Conservation (phyloP, 2,329 filamentous ascomycete species). For the Fusarium fujikuroi region DNA sequence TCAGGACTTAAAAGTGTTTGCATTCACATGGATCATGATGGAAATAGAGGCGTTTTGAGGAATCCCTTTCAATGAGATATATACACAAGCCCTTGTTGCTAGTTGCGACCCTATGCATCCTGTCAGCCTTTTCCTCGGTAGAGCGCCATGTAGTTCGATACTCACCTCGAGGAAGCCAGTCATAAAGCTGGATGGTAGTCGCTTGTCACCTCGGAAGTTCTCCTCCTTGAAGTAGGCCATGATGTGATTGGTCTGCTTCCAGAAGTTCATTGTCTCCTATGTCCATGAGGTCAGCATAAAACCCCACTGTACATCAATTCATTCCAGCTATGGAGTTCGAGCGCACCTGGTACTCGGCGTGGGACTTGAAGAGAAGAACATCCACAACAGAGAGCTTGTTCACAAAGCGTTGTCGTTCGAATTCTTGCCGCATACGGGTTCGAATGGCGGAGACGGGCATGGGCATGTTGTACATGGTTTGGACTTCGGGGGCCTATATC, state of each 20-base stretch:
- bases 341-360: slow-evolving; percentile 90
- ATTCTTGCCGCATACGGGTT: slow-evolving; percentile 95
- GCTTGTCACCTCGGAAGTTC: slow-evolving; percentile 77
- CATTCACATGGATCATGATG: slow-evolving; percentile 43
- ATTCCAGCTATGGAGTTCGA: slow-evolving; percentile 65
- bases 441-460: slow-evolving; percentile 88
- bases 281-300: slow-evolving; percentile 24
- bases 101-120: slow-evolving; percentile 64
- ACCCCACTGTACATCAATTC: slow-evolving; percentile 36
- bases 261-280: slow-evolving; percentile 98
- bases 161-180: slow-evolving; percentile 92
- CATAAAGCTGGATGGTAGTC: slow-evolving; percentile 90
- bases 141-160: slow-evolving; percentile 10
- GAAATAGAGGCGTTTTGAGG: slow-evolving; percentile 48
- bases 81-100: slow-evolving; percentile 50
- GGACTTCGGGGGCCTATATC: slow-evolving; percentile 89
- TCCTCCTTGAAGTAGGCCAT: slow-evolving; percentile 97
- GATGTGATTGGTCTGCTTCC: slow-evolving; percentile 95
- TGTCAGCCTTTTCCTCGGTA: slow-evolving; percentile 29
- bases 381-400: slow-evolving; percentile 90
- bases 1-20: slow-evolving; percentile 18
- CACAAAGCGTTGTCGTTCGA: slow-evolving; percentile 94
- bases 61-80: slow-evolving; percentile 50
- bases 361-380: slow-evolving; percentile 88
- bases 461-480: slow-evolving; percentile 95